These are phyloP conservation scores for Sporothrix schenckii DNA, from an alignment of 2,329 filamentous ascomycete species.

Conservation along the genomic window DNA sequence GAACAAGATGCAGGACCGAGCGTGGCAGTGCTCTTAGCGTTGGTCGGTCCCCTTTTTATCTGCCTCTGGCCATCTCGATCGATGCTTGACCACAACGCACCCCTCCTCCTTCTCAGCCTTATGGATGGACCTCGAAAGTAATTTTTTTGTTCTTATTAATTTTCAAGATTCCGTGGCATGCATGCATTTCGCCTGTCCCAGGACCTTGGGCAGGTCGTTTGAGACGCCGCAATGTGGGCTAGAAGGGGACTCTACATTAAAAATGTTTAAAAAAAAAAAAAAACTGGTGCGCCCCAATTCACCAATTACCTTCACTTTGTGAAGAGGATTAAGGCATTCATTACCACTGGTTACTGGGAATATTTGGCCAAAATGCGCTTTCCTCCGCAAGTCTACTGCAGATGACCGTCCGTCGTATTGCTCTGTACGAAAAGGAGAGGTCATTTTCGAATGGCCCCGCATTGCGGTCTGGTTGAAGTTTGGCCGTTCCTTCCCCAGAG, in stretches of 20 bases:
- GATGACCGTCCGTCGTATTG: background rate
- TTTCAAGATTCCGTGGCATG: background rate
- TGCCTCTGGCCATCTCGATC: slow-evolving; percentile 1
- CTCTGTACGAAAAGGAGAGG: slow-evolving; percentile 12
- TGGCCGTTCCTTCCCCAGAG: slow-evolving; percentile 11
- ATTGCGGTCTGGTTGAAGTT: background rate
- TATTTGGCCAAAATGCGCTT: background rate
- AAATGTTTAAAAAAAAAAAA: too few relatives aligned
- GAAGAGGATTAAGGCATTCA: background rate
- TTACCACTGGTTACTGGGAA: background rate
- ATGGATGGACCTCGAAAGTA: background rate
- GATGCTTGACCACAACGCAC: background rate
- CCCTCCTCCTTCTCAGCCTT: slow-evolving; percentile 26
- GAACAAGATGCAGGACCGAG: slow-evolving; percentile 37
- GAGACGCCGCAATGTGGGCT: slow-evolving; percentile 5
- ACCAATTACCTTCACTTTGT: background rate
- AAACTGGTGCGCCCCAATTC: background rate
- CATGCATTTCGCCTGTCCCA: slow-evolving; percentile 8
- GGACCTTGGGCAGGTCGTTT: slow-evolving; percentile 4
- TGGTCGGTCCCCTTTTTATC: background rate
- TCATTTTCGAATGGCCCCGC: slow-evolving; percentile 13
- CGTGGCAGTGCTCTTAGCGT: slow-evolving; percentile 41
- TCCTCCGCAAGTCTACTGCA: too few relatives aligned
- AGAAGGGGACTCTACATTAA: background rate
- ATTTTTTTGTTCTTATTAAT: background rate